Conservation (phyloP, 805 yeast species). For the Teunomyces barrocoloradensis region DNA sequence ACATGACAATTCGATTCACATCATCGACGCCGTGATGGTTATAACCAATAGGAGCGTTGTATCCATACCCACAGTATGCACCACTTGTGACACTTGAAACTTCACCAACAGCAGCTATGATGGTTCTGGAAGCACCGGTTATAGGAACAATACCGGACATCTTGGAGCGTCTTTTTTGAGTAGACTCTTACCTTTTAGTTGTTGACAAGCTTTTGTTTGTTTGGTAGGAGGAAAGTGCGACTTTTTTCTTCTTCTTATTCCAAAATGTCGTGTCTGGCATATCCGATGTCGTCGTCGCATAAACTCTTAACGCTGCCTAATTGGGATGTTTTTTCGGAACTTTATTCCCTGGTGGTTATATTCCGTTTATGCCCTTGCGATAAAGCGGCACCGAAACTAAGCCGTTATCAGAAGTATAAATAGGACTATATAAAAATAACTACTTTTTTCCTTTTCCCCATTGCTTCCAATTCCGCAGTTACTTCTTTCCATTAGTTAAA, state of each 20-base stretch:
- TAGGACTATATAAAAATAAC: neutral
- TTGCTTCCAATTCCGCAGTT: neutral
- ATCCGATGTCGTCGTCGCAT: neutral
- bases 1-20: conserved; percentile 64
- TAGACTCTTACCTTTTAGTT: neutral
- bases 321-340: neutral
- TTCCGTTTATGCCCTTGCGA: neutral
- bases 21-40: conserved; percentile 59
- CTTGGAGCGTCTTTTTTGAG: neutral
- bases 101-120: neutral
- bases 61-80: conserved; percentile 14
- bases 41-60: conserved; percentile 17
- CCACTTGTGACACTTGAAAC: conserved; percentile 1
- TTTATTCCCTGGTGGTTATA: neutral
- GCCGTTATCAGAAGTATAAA: neutral
- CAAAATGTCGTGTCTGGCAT: neutral
- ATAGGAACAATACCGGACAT: conserved; percentile 3
- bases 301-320: neutral
- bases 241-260: neutral
- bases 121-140: conserved; percentile 1
- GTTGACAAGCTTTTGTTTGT: neutral
- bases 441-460: neutral
- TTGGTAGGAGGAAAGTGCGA: neutral
- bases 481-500: neutral
- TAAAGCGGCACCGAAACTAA: neutral